These are phyloP conservation scores for Trichosanthes truncata DNA, from an alignment of 306 rosid species.

Conservation along the genomic window DNA sequence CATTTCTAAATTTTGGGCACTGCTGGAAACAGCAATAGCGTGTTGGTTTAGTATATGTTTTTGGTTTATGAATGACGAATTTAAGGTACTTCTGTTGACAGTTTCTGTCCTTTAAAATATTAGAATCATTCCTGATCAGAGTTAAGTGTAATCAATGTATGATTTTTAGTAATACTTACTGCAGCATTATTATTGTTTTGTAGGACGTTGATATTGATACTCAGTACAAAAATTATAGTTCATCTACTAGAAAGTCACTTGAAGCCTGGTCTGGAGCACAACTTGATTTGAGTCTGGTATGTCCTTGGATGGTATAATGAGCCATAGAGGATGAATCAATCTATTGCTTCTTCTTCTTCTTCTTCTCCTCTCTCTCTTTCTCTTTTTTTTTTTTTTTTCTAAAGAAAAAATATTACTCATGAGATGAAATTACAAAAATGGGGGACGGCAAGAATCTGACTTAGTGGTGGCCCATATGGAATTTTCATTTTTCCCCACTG, in stretches of 20 bases:
- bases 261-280: conserved; percentile 87
- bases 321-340: background rate
- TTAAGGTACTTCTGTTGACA: background rate
- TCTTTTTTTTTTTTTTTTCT: background rate
- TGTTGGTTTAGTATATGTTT: background rate
- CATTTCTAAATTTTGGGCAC: background rate
- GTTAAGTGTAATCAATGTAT: background rate
- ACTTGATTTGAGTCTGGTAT: conserved; percentile 91
- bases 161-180: background rate
- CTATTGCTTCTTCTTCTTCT: background rate
- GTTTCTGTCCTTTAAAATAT: background rate
- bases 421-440: background rate
- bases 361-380: background rate
- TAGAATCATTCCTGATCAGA: background rate
- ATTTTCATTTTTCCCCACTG: background rate
- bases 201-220: conserved; percentile 72
- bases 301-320: conserved; percentile 8
- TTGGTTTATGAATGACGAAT: background rate
- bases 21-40: background rate
- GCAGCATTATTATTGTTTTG: conserved; percentile 13
- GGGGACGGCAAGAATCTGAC: background rate
- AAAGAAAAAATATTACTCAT: background rate
- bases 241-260: conserved; percentile 70
- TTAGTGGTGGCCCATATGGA: background rate
- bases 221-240: conserved; percentile 48